Evolutionary conservation across 495 filamentous ascomycete genomes (phyloP), one percentile per base, ranked within the genome.

Genomic region (Trichodelitschia bisporula): DNA sequence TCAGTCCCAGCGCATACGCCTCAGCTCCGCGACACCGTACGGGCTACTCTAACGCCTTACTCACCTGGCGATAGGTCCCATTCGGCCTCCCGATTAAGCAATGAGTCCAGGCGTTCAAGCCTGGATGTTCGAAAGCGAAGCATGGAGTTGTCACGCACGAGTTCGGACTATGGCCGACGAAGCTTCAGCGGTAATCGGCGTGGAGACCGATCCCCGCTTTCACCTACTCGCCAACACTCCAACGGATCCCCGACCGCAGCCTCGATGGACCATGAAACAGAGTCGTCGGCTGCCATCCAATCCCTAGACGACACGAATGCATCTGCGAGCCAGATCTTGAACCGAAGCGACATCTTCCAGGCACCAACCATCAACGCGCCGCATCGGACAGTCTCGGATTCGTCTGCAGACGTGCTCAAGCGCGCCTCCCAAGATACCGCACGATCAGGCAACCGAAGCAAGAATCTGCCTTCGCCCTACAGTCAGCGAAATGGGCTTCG

Each of bases 291-390:
- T 9, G 54, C 71, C 11, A 54, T 67, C 8, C 69, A 77, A n/a
- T 74, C 69, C 3, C 68, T 68, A 43, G 73, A 78, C 25, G 75
- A 80, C 23, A 77, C 62, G 4, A 61, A 58, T 27, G 67, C 65
- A 25, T 86, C 84, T 23, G 83, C 76, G 6, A 93, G 86, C 48
- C 77, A 89, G 46, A 92, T 95, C 11, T 54, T 97, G 9, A 62
- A 65, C 26, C 65, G 74, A 15, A 90, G 78, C 37, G 79, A 86
- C 44, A 74, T 90, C 12, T 93, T 97, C 44, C 69, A 75, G 32
- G 71, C 72, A n/a, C 84, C 80, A 25, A 74, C 77, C 5, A 71
- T 84, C 35, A 55, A 42, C 19, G 21, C 26, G 12, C 24, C 34
- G 8, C 24, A 20, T 11, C 34, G 15, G 19, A 52, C 28, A 49